Evolutionary conservation across 352 stramenopile species (phyloP).

Genomic region (Plasmopara muralis): DNA sequence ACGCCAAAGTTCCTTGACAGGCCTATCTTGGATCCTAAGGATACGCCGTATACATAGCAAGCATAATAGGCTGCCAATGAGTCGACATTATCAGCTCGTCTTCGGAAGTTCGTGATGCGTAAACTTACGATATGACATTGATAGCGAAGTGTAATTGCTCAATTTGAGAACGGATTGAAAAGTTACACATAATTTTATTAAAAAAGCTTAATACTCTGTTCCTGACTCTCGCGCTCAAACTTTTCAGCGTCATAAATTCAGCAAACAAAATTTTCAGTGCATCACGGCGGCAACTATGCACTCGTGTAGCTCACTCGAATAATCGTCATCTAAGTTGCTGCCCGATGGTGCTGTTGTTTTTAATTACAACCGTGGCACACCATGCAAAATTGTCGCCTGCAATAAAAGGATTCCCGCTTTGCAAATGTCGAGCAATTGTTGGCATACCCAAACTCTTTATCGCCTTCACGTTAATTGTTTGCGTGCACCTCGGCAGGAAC

Average conservation of each 20-base stretch:
- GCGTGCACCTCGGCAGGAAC: slow-evolving; percentile 54
- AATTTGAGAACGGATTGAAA: too few relatives aligned
- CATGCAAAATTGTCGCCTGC: slow-evolving; percentile 36
- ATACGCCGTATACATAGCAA: slow-evolving; percentile 70
- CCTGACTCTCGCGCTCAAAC: slow-evolving; percentile 16
- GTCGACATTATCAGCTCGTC: slow-evolving; percentile 49
- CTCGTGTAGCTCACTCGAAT: slow-evolving; percentile 35
- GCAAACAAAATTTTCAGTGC: slow-evolving; percentile 51
- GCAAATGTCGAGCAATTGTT: slow-evolving; percentile 35
- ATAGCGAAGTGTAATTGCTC: slow-evolving; percentile 52
- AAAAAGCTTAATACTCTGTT: too few relatives aligned
- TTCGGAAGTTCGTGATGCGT: slow-evolving; percentile 38
- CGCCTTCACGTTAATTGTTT: slow-evolving; percentile 56
- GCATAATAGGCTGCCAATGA: slow-evolving; percentile 51
- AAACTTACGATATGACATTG: slow-evolving; percentile 72
- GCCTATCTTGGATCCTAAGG: slow-evolving; percentile 68
- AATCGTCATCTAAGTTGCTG: slow-evolving; percentile 27
- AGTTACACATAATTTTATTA: too few relatives aligned
- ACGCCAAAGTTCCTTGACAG: slow-evolving; percentile 47
- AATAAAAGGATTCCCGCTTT: slow-evolving; percentile 41
- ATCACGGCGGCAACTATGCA: slow-evolving; percentile 49
- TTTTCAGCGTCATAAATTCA: slow-evolving; percentile 36
- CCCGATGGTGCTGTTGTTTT: slow-evolving; percentile 34
- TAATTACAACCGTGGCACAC: slow-evolving; percentile 40
- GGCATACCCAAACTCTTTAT: slow-evolving; percentile 46